phyloP scores from a whole-genome alignment of 352 stramenopile species.

The Phytophthora sojae region DNA sequence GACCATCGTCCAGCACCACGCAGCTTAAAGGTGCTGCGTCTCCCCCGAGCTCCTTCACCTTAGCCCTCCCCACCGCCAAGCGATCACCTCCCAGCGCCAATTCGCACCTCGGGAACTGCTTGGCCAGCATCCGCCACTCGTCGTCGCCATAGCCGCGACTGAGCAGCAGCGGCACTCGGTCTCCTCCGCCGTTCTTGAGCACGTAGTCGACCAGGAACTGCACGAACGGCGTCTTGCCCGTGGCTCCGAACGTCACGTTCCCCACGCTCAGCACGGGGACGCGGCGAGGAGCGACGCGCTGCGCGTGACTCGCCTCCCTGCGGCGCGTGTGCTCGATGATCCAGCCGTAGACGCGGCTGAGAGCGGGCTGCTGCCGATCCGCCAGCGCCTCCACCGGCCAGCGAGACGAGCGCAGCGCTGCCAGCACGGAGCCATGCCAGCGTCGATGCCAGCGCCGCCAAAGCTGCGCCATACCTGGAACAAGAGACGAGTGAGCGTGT shows the following conservation, averaged over 20 bases:
- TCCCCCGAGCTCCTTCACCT: constrained; percentile 34
- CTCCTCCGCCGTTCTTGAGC: constrained; percentile 6
- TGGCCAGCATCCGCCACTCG: constrained; percentile 67
- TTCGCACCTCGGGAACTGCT: constrained; percentile 50
- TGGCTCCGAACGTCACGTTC: constrained; percentile 80
- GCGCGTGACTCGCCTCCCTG: constrained; percentile 24
- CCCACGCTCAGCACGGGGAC: constrained; percentile 72
- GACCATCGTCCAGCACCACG: constrained; percentile 68
- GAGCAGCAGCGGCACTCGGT: constrained; percentile 55
- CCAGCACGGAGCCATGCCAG: constrained; percentile 42
- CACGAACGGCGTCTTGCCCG: constrained; percentile 75
- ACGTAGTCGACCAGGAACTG: constrained; percentile 45
- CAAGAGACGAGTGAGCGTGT: constrained; percentile 19
- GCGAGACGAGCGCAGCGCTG: constrained; percentile 38
- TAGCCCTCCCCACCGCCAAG: constrained; percentile 42
- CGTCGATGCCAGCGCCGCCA: constrained; percentile 39
- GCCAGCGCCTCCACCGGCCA: background rate
- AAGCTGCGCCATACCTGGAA: constrained; percentile 17
- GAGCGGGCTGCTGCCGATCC: constrained; percentile 31
- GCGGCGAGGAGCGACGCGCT: constrained; percentile 36
- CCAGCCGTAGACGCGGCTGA: constrained; percentile 53
- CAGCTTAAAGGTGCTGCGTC: constrained; percentile 37
- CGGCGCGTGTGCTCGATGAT: constrained; percentile 44
- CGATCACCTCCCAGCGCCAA: constrained; percentile 46
- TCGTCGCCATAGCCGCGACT: constrained; percentile 73